phyloP scores from a whole-genome alignment of 495 filamentous ascomycete genomes.

The Lichina pygmaea region DNA sequence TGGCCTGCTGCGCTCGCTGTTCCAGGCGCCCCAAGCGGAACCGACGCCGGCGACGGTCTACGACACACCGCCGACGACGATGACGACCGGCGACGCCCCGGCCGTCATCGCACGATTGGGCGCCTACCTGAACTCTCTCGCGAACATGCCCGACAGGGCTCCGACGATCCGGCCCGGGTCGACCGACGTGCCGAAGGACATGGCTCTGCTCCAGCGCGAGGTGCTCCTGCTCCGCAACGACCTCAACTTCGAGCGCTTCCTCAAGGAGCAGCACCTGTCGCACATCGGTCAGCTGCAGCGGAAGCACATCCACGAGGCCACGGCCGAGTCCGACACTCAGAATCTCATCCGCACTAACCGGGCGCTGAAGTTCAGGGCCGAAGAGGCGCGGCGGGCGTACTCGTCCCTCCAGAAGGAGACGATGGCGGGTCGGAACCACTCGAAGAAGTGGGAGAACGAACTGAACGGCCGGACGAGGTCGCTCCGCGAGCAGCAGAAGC shows the following conservation, averaged over 20 bases:
- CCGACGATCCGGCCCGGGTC: slow-evolving; percentile 13
- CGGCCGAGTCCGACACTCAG: slow-evolving; percentile 47
- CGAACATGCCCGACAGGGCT: slow-evolving; percentile 11
- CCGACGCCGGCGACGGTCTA: slow-evolving; percentile 1
- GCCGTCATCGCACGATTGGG: slow-evolving; percentile 11
- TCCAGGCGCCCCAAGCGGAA: slow-evolving; percentile 16
- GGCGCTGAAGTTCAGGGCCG: slow-evolving; percentile 35
- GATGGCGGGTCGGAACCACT: slow-evolving; percentile 30
- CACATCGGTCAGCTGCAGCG: slow-evolving; percentile 47
- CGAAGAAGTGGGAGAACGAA: slow-evolving; percentile 44
- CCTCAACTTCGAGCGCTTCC: slow-evolving; percentile 48
- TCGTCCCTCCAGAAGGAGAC: slow-evolving; percentile 35
- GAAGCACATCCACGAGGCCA: slow-evolving; percentile 37
- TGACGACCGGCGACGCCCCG: background rate
- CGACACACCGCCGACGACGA: slow-evolving; percentile 4
- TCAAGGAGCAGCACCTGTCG: slow-evolving; percentile 46
- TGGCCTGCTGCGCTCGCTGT: slow-evolving; percentile 20
- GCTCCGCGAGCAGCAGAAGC: slow-evolving; percentile 39
- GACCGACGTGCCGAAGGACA: slow-evolving; percentile 15
- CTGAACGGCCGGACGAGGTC: slow-evolving; percentile 28
- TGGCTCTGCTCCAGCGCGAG: slow-evolving; percentile 33
- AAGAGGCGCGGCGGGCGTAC: slow-evolving; percentile 37
- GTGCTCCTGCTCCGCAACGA: slow-evolving; percentile 42
- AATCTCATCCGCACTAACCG: slow-evolving; percentile 45
- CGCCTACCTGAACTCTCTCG: slow-evolving; percentile 14